Conservation (phyloP, 495 filamentous ascomycete genomes). For the Neurospora discreta region DNA sequence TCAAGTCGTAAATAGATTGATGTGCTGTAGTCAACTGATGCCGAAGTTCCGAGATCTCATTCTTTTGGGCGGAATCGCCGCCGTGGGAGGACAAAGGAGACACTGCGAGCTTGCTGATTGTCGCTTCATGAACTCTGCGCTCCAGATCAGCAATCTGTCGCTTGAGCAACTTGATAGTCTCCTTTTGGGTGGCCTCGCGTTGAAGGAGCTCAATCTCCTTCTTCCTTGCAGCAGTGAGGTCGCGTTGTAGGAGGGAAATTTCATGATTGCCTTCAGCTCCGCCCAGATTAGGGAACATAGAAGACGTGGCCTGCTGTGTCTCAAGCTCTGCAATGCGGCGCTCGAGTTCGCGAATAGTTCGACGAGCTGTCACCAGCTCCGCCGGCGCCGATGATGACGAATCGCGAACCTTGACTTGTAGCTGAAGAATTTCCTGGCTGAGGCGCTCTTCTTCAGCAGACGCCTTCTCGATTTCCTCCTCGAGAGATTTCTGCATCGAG, state of each 20-base stretch:
- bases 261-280: constrained; percentile 41
- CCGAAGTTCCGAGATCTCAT: constrained; percentile 50
- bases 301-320: constrained; percentile 31
- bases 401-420: constrained; percentile 38
- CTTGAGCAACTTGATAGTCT: constrained; percentile 36
- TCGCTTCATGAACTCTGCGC: constrained; percentile 32
- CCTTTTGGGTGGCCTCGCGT: constrained; percentile 51
- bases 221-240: constrained; percentile 50
- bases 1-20: constrained; percentile 46
- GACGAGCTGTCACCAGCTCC: constrained; percentile 33
- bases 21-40: constrained; percentile 53
- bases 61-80: constrained; percentile 43
- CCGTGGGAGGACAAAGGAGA: constrained; percentile 21
- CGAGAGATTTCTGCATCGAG: constrained; percentile 45
- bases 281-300: constrained; percentile 43
- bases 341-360: constrained; percentile 49
- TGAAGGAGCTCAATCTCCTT: constrained; percentile 52
- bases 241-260: constrained; percentile 45
- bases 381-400: constrained; percentile 29
- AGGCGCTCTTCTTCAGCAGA: constrained; percentile 46
- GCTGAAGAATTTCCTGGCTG: constrained; percentile 45
- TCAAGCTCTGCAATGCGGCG: constrained; percentile 48
- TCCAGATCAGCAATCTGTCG: constrained; percentile 39
- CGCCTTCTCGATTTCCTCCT: constrained; percentile 44
- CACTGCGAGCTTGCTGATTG: constrained; percentile 21